Conservation (phyloP, 805 yeast species). For the Saccharomyces cerevisiae region DNA sequence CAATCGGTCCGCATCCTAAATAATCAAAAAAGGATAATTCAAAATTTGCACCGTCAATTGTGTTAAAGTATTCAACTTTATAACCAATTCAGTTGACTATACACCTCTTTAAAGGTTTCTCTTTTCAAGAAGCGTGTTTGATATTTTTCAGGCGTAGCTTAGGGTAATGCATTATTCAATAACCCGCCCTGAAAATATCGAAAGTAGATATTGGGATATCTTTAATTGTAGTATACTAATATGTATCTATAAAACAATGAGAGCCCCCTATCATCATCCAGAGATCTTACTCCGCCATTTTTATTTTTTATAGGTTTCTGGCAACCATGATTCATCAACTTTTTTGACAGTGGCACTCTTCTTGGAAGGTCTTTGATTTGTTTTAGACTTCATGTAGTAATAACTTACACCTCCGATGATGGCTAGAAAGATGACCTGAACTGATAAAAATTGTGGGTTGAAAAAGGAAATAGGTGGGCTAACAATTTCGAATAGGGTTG, state of each 20-base stretch:
- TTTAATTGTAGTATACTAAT: neutral
- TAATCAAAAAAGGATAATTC: neutral
- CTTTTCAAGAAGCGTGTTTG: constrained; percentile 1
- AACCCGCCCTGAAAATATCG: neutral
- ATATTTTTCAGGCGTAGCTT: neutral
- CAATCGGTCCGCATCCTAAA: neutral
- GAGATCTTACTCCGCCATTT: neutral
- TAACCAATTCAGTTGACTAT: neutral
- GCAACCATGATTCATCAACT: constrained; percentile 48
- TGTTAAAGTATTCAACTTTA: neutral
- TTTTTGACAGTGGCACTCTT: neutral
- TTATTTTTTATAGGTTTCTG: constrained; percentile 39
- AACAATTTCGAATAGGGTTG: constrained; percentile 47
- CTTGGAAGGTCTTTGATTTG: neutral
- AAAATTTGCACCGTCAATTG: neutral
- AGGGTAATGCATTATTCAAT: neutral
- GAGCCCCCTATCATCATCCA: neutral
- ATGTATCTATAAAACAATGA: neutral
- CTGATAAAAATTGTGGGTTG: constrained; percentile 62
- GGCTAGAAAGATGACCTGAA: constrained; percentile 46
- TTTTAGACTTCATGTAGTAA: constrained; percentile 13
- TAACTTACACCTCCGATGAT: constrained; percentile 45
- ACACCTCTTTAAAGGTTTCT: neutral
- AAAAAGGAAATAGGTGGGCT: constrained; percentile 64
- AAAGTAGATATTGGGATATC: neutral